Evolutionary conservation across 495 filamentous ascomycete species (phyloP).

Genomic region (Annulohypoxylon bovei): DNA sequence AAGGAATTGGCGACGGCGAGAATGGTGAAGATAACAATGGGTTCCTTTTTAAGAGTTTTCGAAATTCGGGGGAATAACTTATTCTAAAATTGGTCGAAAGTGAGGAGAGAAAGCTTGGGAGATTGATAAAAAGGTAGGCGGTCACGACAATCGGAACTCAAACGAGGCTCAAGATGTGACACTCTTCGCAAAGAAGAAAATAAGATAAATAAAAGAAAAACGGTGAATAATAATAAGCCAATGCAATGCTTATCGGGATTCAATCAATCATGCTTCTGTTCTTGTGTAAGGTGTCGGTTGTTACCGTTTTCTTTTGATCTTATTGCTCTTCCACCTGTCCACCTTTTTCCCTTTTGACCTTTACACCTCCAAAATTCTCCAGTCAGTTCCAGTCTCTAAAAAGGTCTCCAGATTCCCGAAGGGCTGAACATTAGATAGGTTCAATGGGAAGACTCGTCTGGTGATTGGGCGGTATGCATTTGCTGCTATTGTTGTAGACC

Average conservation of each 20-base stretch:
- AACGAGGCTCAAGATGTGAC: conserved; percentile 24
- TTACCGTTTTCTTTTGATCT: conserved; percentile 19
- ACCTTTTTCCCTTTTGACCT: background rate
- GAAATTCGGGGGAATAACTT: conserved; percentile 8
- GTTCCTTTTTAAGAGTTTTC: background rate
- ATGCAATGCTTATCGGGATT: conserved; percentile 16
- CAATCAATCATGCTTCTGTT: conserved; percentile 37
- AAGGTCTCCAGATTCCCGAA: conserved; percentile 22
- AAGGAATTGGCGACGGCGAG: background rate
- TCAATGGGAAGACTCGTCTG: conserved; percentile 3
- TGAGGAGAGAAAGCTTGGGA: conserved; percentile 12
- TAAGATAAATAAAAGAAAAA: conserved; percentile 9
- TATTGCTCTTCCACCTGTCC: background rate
- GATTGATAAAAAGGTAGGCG: conserved; percentile 18
- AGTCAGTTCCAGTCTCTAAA: background rate
- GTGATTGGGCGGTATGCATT: conserved; percentile 37
- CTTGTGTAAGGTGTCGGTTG: conserved; percentile 28
- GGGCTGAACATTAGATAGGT: conserved; percentile 30
- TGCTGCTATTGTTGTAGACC: conserved; percentile 31
- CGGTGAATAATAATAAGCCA: conserved; percentile 18
- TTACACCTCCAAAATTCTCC: conserved; percentile 19
- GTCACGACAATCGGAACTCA: conserved; percentile 25
- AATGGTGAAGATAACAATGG: conserved; percentile 8
- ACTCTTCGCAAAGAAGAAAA: background rate
- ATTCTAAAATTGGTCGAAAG: conserved; percentile 16